phyloP scores from a whole-genome alignment of 345 rosid species.

The Aquilaria yunnanensis region DNA sequence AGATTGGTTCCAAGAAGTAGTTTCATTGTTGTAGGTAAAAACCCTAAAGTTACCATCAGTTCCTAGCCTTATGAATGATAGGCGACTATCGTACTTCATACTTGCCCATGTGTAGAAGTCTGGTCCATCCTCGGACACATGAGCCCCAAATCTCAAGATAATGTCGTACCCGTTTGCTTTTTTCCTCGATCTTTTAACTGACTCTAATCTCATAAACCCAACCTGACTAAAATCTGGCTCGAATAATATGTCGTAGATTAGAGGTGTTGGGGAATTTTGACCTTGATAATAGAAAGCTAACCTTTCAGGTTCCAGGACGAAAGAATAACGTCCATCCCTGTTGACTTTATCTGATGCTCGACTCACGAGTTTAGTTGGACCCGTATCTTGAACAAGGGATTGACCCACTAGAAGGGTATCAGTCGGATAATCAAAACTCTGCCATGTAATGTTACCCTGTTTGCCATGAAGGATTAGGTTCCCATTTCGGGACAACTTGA shows the following conservation, averaged over 20 bases:
- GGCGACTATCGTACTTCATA: conserved; percentile 29
- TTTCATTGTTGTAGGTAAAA: conserved; percentile 30
- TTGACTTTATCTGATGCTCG: conserved; percentile 21
- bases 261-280: conserved; percentile 19
- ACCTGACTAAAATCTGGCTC: not conserved
- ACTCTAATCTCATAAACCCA: conserved; percentile 14
- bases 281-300: conserved; percentile 22
- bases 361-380: conserved; percentile 28
- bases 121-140: not conserved
- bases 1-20: conserved; percentile 28
- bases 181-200: too few relatives aligned
- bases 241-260: conserved; percentile 15
- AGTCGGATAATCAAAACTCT: conserved; percentile 42
- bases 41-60: conserved; percentile 37
- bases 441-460: conserved; percentile 36
- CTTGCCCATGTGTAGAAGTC: not conserved
- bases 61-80: conserved; percentile 27
- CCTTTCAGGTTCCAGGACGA: conserved; percentile 25
- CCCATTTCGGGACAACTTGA: conserved; percentile 30
- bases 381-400: conserved; percentile 15
- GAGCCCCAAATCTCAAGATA: not conserved
- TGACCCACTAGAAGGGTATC: conserved; percentile 42
- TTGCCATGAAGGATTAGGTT: conserved; percentile 42
- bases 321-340: conserved; percentile 25
- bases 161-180: conserved; percentile 3